A percentile compares a stretch with the other conserved stretches of the same genome.
Evolutionary conservation across 2,329 filamentous ascomycete genomes (phyloP).

Genomic region (Penicillium crustosum): DNA sequence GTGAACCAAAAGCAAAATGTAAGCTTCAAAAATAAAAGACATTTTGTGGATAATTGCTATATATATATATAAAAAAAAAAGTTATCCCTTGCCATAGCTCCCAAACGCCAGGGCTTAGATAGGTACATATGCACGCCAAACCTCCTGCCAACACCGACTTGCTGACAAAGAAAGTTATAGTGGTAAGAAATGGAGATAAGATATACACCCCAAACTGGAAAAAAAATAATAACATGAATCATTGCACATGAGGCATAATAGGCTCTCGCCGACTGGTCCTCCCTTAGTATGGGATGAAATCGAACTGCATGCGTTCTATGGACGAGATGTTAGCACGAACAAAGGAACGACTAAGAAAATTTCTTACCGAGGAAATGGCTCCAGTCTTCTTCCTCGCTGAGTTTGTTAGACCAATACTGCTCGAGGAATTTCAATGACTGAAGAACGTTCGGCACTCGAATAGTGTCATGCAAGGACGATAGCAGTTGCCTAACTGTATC

Average conservation of each 20-base stretch:
- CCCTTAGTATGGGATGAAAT: conserved; percentile 31
- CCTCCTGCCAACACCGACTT: neutral
- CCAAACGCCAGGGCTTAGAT: conserved; percentile 3
- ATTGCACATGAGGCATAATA: conserved; percentile 19
- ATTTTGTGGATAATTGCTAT: neutral
- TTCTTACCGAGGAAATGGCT: conserved; percentile 40
- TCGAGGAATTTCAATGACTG: conserved; percentile 45
- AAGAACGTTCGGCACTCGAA: conserved; percentile 44
- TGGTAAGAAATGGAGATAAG: neutral
- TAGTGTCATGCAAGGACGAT: conserved; percentile 38
- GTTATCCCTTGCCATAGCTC: neutral
- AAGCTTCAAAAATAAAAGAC: neutral
- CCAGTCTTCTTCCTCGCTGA: conserved; percentile 40
- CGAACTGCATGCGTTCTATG: conserved; percentile 36
- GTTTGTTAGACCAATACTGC: conserved; percentile 37
- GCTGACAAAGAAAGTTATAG: neutral
- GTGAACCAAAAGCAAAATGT: neutral
- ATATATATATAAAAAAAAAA: neutral
- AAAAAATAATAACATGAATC: conserved; percentile 13
- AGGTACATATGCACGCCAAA: neutral
- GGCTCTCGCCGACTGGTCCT: neutral
- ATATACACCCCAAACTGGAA: neutral
- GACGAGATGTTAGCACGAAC: conserved; percentile 5
- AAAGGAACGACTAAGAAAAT: neutral
- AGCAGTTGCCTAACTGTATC: conserved; percentile 36